phyloP scores from a whole-genome alignment of 441 rosid genomes.

The Euphorbia neoarborescens region DNA sequence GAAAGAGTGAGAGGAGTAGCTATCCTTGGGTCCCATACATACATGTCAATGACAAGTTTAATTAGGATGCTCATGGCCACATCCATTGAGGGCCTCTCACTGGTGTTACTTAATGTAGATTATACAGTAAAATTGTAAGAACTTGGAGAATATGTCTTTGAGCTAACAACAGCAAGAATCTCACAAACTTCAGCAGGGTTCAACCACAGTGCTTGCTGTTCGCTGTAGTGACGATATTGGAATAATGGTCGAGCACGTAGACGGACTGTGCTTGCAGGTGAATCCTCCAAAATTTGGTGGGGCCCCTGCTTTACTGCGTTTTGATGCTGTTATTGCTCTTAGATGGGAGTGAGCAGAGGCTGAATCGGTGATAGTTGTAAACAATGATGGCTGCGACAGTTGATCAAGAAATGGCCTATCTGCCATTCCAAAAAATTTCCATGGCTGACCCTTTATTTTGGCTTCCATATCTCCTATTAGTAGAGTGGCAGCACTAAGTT shows the following conservation, averaged over 20 bases:
- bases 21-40: constrained; percentile 87
- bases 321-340: constrained; percentile 80
- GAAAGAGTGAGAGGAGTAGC: constrained; percentile 97
- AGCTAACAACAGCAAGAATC: constrained; percentile 93
- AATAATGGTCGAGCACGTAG: constrained; percentile 89
- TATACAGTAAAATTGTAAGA: constrained; percentile 59
- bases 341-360: constrained; percentile 73
- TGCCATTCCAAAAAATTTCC: constrained; percentile 84
- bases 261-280: constrained; percentile 79
- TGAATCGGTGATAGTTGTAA: constrained; percentile 63
- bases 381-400: constrained; percentile 83
- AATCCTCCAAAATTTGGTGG: constrained; percentile 85
- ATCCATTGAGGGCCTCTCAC: constrained; percentile 90
- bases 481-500: constrained; percentile 96
- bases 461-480: constrained; percentile 94
- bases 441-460: constrained; percentile 82
- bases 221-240: constrained; percentile 97
- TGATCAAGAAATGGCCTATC: constrained; percentile 96
- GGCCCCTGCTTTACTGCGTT: constrained; percentile 76
- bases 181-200: constrained; percentile 86
- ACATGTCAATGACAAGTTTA: constrained; percentile 96
- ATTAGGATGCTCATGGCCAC: constrained; percentile 96
- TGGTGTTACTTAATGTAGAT: constrained; percentile 66
- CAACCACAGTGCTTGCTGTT: constrained; percentile 86
- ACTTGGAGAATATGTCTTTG: constrained; percentile 62